phyloP scores from a whole-genome alignment of 2,329 filamentous ascomycete genomes.

The Cladosporium sp. region DNA sequence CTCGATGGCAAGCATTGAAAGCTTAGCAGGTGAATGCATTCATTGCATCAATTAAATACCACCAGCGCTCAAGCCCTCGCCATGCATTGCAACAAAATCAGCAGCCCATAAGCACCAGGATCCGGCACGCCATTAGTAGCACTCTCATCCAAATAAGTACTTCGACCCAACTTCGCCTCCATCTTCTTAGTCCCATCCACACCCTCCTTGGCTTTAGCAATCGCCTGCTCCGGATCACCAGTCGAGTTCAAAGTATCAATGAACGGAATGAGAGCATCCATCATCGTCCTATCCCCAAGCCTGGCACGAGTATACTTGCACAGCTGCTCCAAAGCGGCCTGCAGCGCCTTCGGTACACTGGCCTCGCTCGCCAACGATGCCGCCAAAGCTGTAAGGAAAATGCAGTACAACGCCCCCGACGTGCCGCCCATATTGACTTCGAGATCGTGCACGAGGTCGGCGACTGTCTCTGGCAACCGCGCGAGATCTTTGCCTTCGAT shows the following conservation, averaged over 20 bases:
- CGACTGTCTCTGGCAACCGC: conserved; percentile 30
- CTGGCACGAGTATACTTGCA: conserved; percentile 38
- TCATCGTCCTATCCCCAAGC: conserved; percentile 38
- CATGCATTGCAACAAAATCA: conserved; percentile 39
- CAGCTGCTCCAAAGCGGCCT: conserved; percentile 32
- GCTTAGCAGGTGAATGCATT: not conserved
- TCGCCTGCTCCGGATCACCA: conserved; percentile 28
- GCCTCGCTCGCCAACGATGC: conserved; percentile 28
- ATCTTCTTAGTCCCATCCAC: conserved; percentile 39
- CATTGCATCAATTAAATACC: not conserved
- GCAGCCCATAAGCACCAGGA: conserved; percentile 40
- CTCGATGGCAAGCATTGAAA: not conserved
- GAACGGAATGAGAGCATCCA: conserved; percentile 40
- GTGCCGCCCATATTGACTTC: conserved; percentile 41
- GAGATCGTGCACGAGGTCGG: conserved; percentile 35
- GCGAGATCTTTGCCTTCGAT: conserved; percentile 33
- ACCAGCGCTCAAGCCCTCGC: conserved; percentile 7
- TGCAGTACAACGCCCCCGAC: conserved; percentile 38
- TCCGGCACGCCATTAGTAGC: conserved; percentile 39
- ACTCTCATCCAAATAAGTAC: conserved; percentile 39
- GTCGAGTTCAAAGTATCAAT: conserved; percentile 29
- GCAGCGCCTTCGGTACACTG: conserved; percentile 28
- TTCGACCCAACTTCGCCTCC: conserved; percentile 38
- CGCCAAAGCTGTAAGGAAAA: conserved; percentile 37
- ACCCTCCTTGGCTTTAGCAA: conserved; percentile 31